A percentile compares a stretch with the other conserved stretches of the same genome.
Evolutionary conservation across 805 yeast species (phyloP).

Genomic region (Starmerella lactis-condensi): DNA sequence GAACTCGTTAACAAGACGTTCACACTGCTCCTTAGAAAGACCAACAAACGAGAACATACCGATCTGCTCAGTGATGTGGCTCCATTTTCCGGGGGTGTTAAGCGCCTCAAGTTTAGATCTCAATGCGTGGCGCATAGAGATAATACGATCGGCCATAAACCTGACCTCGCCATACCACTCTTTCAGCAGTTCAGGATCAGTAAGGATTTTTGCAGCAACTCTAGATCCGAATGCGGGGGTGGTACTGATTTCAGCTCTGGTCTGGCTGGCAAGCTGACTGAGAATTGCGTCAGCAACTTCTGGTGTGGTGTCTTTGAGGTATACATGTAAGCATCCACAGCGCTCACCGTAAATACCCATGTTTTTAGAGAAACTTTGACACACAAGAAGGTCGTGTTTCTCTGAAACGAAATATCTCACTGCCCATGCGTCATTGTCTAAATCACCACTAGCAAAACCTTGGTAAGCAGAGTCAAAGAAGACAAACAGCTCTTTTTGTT

Average conservation of each 20-base stretch:
- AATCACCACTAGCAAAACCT: slow-evolving; percentile 85
- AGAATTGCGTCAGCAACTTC: slow-evolving; percentile 33
- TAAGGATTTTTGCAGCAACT: slow-evolving; percentile 59
- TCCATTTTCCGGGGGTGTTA: slow-evolving; percentile 80
- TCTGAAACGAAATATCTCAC: slow-evolving; percentile 36
- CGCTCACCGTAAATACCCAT: slow-evolving; percentile 97
- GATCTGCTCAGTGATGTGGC: slow-evolving; percentile 71
- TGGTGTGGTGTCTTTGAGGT: slow-evolving; percentile 28
- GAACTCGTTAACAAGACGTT: slow-evolving; percentile 49
- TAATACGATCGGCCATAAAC: slow-evolving; percentile 75
- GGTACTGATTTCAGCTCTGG: slow-evolving; percentile 73
- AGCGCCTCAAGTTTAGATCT: slow-evolving; percentile 41
- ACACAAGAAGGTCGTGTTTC: slow-evolving; percentile 46
- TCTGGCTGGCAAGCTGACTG: slow-evolving; percentile 58
- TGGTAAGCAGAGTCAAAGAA: slow-evolving; percentile 91
- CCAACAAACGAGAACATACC: slow-evolving; percentile 98
- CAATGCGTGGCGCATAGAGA: slow-evolving; percentile 54
- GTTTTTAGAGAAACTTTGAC: slow-evolving; percentile 94
- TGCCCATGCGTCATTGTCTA: slow-evolving; percentile 70
- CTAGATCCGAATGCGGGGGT: slow-evolving; percentile 96
- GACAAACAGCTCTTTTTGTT: slow-evolving; percentile 48
- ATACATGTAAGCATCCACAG: slow-evolving; percentile 77
- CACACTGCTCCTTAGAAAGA: slow-evolving; percentile 54
- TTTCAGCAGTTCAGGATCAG: slow-evolving; percentile 40
- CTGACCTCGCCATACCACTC: slow-evolving; percentile 76